These are phyloP conservation scores for Blepharisma stoltei DNA, from an alignment of 73 alveolate species.

Conservation along the genomic window DNA sequence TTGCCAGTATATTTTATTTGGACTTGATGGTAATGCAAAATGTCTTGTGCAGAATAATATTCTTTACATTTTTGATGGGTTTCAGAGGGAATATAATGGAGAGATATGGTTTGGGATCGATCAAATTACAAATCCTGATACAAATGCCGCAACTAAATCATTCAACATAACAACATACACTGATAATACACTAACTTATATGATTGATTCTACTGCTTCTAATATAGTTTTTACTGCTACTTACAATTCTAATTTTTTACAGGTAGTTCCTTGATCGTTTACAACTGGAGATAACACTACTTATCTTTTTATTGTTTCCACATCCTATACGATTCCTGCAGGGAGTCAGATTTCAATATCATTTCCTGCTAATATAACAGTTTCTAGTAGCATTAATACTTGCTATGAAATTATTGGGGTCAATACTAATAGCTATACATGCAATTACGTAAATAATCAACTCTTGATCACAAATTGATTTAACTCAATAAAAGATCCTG, in stretches of 20 bases:
- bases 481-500: background rate
- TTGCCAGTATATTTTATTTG: background rate
- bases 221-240: background rate
- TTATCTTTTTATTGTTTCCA: background rate
- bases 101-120: background rate
- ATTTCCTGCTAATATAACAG: background rate
- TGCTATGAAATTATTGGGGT: conserved; percentile 7
- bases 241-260: background rate
- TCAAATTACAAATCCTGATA: background rate
- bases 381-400: background rate
- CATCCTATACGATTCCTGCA: background rate
- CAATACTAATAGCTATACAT: background rate
- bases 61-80: background rate
- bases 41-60: background rate
- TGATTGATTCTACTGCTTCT: background rate
- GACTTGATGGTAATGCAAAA: background rate
- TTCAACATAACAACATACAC: conserved; percentile 2
- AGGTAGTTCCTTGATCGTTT: background rate
- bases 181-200: background rate
- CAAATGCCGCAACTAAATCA: background rate
- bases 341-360: background rate
- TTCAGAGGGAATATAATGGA: background rate
- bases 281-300: background rate
- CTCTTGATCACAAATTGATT: conserved; percentile 21
- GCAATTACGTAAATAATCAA: background rate